Conservation (phyloP, 495 filamentous ascomycete genomes). For the Alectoria sarmentosa region DNA sequence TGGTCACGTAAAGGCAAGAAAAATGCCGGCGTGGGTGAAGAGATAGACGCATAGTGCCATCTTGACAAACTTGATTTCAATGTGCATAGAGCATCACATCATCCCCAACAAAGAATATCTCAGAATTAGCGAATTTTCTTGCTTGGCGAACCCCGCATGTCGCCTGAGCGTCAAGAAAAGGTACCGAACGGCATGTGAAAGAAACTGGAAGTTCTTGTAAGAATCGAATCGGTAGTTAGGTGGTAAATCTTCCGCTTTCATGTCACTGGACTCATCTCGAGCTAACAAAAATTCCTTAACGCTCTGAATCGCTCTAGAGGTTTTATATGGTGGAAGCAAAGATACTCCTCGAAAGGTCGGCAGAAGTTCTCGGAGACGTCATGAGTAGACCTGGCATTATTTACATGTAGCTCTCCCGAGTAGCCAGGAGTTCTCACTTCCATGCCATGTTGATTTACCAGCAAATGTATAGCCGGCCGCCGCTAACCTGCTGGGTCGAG, state of each 20-base stretch:
- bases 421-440: neutral
- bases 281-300: neutral
- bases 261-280: neutral
- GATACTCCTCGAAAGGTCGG: neutral
- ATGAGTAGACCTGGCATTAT: too few species aligned
- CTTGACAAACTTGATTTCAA: neutral
- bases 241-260: neutral
- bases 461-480: neutral
- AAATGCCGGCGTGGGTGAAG: conserved; percentile 99
- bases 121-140: neutral
- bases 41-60: conserved; percentile 29
- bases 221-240: neutral
- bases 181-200: neutral
- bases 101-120: neutral
- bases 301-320: neutral
- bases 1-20: conserved; percentile 89
- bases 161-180: neutral
- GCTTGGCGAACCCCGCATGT: neutral
- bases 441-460: neutral
- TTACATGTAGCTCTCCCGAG: too few species aligned
- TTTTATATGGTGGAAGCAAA: neutral
- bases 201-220: neutral
- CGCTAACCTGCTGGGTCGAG: neutral
- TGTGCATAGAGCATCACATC: neutral
- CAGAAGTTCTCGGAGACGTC: neutral